These are phyloP conservation scores for Lactarius trivialis DNA, from an alignment of 768 basidiomycete genomes.

Conservation along the genomic window DNA sequence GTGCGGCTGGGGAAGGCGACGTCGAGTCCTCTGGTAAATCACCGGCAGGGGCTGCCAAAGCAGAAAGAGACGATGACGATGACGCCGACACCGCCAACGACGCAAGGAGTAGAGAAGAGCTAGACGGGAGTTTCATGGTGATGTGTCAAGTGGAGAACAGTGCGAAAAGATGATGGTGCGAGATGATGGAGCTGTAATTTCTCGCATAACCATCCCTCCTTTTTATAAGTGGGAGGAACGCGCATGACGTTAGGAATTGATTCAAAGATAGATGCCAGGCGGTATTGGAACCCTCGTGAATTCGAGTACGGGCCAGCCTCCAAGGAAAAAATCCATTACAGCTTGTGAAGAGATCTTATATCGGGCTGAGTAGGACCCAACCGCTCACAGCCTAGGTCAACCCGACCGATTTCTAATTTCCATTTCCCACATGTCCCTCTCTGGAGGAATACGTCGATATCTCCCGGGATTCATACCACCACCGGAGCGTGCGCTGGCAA, in stretches of 20 bases:
- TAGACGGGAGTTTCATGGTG: conserved; percentile 29
- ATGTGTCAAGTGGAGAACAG: conserved; percentile 12
- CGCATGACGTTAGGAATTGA: background rate
- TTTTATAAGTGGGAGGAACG: background rate
- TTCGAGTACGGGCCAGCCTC: background rate
- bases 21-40: background rate
- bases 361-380: conserved; percentile 1
- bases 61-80: conserved; percentile 28
- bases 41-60: conserved; percentile 28
- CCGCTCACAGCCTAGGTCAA: conserved; percentile 15
- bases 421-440: conserved; percentile 61
- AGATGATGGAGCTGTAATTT: background rate
- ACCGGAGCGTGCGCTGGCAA: conserved; percentile 35
- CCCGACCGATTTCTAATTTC: conserved; percentile 33
- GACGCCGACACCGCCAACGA: conserved; percentile 28
- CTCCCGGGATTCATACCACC: conserved; percentile 27
- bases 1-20: conserved; percentile 7
- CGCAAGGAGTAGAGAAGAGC: conserved; percentile 32
- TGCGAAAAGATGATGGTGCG: background rate
- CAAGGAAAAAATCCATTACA: background rate
- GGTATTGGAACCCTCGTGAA: background rate
- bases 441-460: conserved; percentile 37
- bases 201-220: background rate
- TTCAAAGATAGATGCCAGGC: background rate
- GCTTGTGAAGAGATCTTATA: background rate